Percentiles rank a stretch among this genome's conserved stretches.
Evolutionary conservation across 148 eudicot species (phyloP).

Genomic region (Cornus kousa): DNA sequence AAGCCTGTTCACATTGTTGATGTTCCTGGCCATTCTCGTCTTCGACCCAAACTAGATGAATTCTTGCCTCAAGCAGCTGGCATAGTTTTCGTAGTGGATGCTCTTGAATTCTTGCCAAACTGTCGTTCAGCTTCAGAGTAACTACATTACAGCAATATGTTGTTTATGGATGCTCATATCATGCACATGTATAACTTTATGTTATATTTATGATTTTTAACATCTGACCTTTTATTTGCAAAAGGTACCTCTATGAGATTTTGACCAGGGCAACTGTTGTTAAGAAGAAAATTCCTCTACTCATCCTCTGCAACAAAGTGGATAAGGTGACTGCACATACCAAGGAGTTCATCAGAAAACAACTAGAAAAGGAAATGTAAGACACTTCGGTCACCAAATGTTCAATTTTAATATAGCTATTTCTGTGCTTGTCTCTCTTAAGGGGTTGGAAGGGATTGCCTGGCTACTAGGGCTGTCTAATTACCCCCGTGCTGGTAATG

Average conservation of each 20-base stretch:
- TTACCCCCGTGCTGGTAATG: not conserved
- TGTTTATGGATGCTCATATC: not conserved
- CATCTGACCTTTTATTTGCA: not conserved
- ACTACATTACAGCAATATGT: slow-evolving; percentile 6
- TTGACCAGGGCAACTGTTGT: slow-evolving; percentile 75
- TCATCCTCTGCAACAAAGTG: slow-evolving; percentile 82
- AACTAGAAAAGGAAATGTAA: slow-evolving; percentile 94
- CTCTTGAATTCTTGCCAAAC: slow-evolving; percentile 82
- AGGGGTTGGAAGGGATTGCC: not conserved
- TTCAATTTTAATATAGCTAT: slow-evolving; percentile 1
- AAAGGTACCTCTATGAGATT: slow-evolving; percentile 83
- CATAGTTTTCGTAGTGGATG: slow-evolving; percentile 81
- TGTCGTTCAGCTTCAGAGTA: slow-evolving; percentile 91
- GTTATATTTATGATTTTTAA: not conserved
- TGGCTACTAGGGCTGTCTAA: not conserved
- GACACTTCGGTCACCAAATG: slow-evolving; percentile 8
- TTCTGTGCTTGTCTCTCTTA: slow-evolving; percentile 6
- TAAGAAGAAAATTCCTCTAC: slow-evolving; percentile 74
- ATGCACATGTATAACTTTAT: not conserved
- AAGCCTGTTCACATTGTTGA: slow-evolving; percentile 89
- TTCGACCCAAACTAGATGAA: slow-evolving; percentile 84
- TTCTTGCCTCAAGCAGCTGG: slow-evolving; percentile 89
- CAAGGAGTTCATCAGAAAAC: slow-evolving; percentile 88
- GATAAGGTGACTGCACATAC: slow-evolving; percentile 96
- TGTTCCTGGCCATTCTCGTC: slow-evolving; percentile 95